phyloP scores from a whole-genome alignment of 2,329 filamentous ascomycete genomes.

The Orbilia javanica region DNA sequence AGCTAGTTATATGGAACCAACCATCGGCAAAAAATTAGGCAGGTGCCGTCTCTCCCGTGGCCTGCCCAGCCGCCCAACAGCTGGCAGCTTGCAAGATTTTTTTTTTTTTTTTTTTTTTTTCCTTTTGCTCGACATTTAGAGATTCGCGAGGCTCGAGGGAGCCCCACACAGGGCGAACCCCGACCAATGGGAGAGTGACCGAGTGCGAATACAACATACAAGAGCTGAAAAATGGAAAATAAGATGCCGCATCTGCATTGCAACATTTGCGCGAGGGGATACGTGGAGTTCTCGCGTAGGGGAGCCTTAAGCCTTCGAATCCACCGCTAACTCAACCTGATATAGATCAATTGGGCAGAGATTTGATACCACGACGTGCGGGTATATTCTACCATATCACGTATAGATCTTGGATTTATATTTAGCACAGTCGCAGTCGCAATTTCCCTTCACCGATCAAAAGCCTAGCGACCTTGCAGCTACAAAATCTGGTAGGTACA shows the following conservation, averaged over 20 bases:
- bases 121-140: background rate
- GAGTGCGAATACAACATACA: background rate
- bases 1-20: background rate
- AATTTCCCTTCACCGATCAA: background rate
- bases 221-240: constrained; percentile 2
- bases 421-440: background rate
- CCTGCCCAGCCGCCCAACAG: background rate
- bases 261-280: too few relatives aligned
- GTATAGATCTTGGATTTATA: background rate
- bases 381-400: background rate
- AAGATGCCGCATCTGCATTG: background rate
- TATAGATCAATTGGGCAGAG: background rate
- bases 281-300: background rate
- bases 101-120: background rate
- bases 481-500: background rate
- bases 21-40: background rate
- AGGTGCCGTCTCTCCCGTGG: background rate
- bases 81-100: constrained; percentile 4
- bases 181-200: background rate
- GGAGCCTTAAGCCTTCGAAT: background rate
- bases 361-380: too few relatives aligned
- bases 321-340: background rate
- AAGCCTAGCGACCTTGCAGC: background rate
- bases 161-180: background rate
- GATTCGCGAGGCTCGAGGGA: background rate